A percentile compares a stretch with the other conserved stretches of the same genome.
phyloP scores from a whole-genome alignment of 2,329 filamentous ascomycete genomes.

The Trichoderma atroviride region DNA sequence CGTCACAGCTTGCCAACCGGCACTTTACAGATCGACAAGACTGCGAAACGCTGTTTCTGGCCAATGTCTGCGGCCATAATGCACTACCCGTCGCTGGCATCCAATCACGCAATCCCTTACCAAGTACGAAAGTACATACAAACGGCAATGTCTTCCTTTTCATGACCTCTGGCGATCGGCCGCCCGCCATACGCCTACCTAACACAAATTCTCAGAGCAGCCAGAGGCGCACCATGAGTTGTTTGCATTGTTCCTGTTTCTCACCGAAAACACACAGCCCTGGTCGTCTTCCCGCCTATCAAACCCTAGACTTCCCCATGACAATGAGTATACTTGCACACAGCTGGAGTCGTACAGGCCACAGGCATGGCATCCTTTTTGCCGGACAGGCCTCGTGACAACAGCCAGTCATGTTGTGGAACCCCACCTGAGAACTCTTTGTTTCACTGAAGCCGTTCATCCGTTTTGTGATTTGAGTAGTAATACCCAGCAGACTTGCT shows the following conservation, averaged over 20 bases:
- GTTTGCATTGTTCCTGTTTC: conserved; percentile 3
- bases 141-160: neutral
- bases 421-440: neutral
- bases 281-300: conserved; percentile 22
- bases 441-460: neutral
- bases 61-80: neutral
- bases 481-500: neutral
- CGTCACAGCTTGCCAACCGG: neutral
- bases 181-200: neutral
- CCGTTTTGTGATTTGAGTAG: neutral
- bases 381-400: conserved; percentile 23
- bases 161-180: neutral
- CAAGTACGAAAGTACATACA: neutral
- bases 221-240: neutral
- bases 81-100: neutral
- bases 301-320: conserved; percentile 25
- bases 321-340: neutral
- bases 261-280: conserved; percentile 24
- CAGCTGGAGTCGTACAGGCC: conserved; percentile 4
- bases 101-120: conserved; percentile 20
- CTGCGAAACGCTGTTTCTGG: neutral
- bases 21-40: conserved; percentile 10
- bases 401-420: conserved; percentile 11
- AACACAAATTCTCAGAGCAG: neutral
- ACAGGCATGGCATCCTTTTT: conserved; percentile 10